phyloP scores from a whole-genome alignment of 2,329 filamentous ascomycete species.

The Nemania sp. region DNA sequence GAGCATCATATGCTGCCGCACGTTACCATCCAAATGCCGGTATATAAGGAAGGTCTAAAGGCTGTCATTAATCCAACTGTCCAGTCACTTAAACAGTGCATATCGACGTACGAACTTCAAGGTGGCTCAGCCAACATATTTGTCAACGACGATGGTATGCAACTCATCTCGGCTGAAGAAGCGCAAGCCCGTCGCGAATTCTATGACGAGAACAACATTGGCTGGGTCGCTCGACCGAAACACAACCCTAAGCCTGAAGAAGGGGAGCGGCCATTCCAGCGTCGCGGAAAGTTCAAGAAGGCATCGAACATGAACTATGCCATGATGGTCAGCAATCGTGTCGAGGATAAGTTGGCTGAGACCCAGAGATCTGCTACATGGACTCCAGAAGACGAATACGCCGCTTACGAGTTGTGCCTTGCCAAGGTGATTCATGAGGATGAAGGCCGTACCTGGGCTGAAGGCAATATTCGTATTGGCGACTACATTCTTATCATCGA shows the following conservation, averaged over 20 bases:
- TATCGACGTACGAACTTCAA: constrained; percentile 61
- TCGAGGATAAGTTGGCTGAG: constrained; percentile 67
- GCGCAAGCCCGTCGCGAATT: constrained; percentile 55
- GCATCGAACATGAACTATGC: constrained; percentile 75
- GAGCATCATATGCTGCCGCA: constrained; percentile 48
- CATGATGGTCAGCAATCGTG: constrained; percentile 67
- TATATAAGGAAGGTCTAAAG: constrained; percentile 53
- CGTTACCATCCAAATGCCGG: constrained; percentile 54
- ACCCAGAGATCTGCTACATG: constrained; percentile 63
- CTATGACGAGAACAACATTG: constrained; percentile 61
- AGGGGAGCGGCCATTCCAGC: constrained; percentile 54
- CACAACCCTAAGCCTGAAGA: constrained; percentile 57
- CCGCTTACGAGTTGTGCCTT: constrained; percentile 67
- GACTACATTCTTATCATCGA: constrained; percentile 82
- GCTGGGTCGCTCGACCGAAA: constrained; percentile 56
- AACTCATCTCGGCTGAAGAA: constrained; percentile 56
- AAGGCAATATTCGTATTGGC: constrained; percentile 82
- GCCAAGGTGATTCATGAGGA: constrained; percentile 68
- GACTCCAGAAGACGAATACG: constrained; percentile 69
- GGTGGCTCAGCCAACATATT: constrained; percentile 71
- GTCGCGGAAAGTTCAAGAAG: constrained; percentile 70
- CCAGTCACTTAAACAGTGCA: constrained; percentile 58
- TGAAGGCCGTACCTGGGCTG: constrained; percentile 71
- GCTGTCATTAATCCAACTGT: constrained; percentile 59
- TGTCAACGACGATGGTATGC: constrained; percentile 70